Conservation (phyloP, 805 yeast species). For the Henningerozyma blattae region DNA sequence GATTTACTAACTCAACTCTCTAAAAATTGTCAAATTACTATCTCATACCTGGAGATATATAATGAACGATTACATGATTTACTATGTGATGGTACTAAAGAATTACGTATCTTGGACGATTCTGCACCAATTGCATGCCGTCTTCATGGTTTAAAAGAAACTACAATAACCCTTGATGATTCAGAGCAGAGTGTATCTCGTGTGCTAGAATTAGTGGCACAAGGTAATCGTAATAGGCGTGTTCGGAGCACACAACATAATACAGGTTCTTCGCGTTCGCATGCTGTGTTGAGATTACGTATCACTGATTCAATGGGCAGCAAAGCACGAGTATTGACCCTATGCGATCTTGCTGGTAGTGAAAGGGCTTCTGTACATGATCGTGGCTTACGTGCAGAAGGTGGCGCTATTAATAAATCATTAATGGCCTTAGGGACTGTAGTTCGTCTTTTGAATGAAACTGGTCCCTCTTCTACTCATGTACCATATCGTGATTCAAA, state of each 20-base stretch:
- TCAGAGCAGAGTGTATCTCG: slow-evolving; percentile 45
- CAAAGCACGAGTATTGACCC: slow-evolving; percentile 50
- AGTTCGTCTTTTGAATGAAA: slow-evolving; percentile 59
- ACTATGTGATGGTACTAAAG: slow-evolving; percentile 28
- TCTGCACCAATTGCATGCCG: too few species aligned
- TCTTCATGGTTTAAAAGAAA: slow-evolving; percentile 64
- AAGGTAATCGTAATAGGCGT: slow-evolving; percentile 66
- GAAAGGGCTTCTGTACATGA: slow-evolving; percentile 69
- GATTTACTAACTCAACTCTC: slow-evolving; percentile 34
- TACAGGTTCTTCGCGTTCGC: slow-evolving; percentile 79
- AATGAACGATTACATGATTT: slow-evolving; percentile 80
- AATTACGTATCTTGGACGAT: slow-evolving; percentile 71
- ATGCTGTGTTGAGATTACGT: slow-evolving; percentile 63
- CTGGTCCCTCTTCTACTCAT: slow-evolving; percentile 37
- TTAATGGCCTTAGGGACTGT: slow-evolving; percentile 83
- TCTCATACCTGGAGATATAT: slow-evolving; percentile 77
- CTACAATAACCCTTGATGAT: slow-evolving; percentile 64
- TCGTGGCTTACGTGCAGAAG: slow-evolving; percentile 66
- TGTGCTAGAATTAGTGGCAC: slow-evolving; percentile 46
- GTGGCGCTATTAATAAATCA: slow-evolving; percentile 85
- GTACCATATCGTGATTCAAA: slow-evolving; percentile 92
- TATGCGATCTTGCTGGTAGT: slow-evolving; percentile 96
- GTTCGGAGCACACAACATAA: slow-evolving; percentile 88
- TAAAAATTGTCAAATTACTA: slow-evolving; percentile 34
- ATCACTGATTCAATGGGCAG: slow-evolving; percentile 31